These are phyloP conservation scores for Psidium guajava DNA, from an alignment of 345 rosid genomes.

Conservation along the genomic window DNA sequence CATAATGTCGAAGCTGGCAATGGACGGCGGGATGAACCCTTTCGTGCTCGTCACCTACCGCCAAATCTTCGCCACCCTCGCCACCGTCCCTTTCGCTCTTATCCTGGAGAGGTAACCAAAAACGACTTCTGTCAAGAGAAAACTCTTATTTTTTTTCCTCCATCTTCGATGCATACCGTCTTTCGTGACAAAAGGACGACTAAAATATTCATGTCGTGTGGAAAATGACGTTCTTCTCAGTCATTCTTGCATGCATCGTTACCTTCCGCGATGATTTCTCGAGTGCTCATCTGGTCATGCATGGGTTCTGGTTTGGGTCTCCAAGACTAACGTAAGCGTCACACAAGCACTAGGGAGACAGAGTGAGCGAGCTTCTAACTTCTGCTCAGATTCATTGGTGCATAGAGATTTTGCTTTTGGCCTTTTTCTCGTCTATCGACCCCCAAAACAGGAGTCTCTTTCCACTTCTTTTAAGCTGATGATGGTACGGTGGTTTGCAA, in stretches of 20 bases:
- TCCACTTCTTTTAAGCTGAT: neutral
- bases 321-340: neutral
- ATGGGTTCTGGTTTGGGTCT: neutral
- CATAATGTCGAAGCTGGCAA: conserved; percentile 72
- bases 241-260: neutral
- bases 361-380: neutral
- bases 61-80: conserved; percentile 67
- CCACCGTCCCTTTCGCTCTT: conserved; percentile 58
- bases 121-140: neutral
- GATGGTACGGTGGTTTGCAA: neutral
- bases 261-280: neutral
- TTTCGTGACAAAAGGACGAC: neutral
- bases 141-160: neutral
- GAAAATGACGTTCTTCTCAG: neutral
- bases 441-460: no score
- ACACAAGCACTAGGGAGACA: neutral
- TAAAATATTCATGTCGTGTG: neutral
- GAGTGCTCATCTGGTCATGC: neutral
- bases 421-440: neutral
- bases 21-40: conserved; percentile 85
- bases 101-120: conserved; percentile 59
- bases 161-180: neutral
- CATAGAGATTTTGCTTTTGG: neutral
- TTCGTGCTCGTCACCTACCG: conserved; percentile 73
- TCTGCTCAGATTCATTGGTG: neutral